Conservation (phyloP, 805 yeast species). For the Lipomyces yamadae region DNA sequence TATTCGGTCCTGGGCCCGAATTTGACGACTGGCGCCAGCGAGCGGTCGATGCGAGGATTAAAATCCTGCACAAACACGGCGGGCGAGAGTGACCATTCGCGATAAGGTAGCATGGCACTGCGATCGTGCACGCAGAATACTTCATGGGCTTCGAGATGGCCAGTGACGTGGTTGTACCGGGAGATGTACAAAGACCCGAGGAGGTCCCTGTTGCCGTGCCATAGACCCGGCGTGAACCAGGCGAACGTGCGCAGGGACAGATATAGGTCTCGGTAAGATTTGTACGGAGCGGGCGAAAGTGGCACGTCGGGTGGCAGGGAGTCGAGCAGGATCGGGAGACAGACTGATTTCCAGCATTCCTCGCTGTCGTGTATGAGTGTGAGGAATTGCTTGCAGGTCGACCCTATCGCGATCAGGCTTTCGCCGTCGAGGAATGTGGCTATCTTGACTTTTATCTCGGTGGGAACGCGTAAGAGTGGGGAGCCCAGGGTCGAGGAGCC, state of each 20-base stretch:
- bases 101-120: constrained; percentile 8
- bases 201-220: constrained; percentile 41
- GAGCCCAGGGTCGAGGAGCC: background rate
- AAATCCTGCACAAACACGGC: constrained; percentile 24
- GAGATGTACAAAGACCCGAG: constrained; percentile 40
- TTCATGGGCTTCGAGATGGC: constrained; percentile 37
- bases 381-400: constrained; percentile 33
- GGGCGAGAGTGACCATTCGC: constrained; percentile 26
- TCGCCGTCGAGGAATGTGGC: constrained; percentile 28
- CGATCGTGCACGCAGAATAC: constrained; percentile 24
- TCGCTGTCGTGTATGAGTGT: constrained; percentile 24
- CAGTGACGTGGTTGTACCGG: constrained; percentile 33
- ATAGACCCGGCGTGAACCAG: constrained; percentile 41
- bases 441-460: constrained; percentile 34
- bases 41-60: constrained; percentile 21
- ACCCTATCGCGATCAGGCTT: constrained; percentile 28
- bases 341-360: constrained; percentile 36
- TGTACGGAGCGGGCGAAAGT: constrained; percentile 36
- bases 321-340: constrained; percentile 22
- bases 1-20: constrained; percentile 25
- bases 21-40: constrained; percentile 24
- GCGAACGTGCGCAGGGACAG: constrained; percentile 31
- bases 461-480: constrained; percentile 25
- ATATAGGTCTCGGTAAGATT: constrained; percentile 29
- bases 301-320: constrained; percentile 16